Evolutionary conservation across 768 basidiomycete species (phyloP).

Genomic region (Lyophyllum atratum): DNA sequence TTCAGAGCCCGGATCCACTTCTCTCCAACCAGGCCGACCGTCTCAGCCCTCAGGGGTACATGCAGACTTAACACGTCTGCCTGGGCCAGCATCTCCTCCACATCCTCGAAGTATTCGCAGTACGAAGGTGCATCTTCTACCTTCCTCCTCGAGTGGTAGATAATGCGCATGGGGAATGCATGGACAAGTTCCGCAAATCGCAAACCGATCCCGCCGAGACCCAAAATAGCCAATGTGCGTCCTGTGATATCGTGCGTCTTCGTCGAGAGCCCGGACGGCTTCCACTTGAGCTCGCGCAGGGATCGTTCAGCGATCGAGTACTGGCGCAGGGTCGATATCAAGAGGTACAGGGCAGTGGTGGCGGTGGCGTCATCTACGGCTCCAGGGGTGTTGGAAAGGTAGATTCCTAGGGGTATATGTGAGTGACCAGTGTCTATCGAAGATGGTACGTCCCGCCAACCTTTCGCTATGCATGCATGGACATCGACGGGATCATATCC

Average conservation of each 20-base stretch:
- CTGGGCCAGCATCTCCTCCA: slow-evolving; percentile 64
- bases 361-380: slow-evolving; percentile 93
- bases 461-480: slow-evolving; percentile 66
- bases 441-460: slow-evolving; percentile 41
- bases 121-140: slow-evolving; percentile 63
- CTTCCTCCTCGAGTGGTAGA: slow-evolving; percentile 74
- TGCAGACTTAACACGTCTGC: slow-evolving; percentile 87
- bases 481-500: slow-evolving; percentile 92
- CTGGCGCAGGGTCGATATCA: slow-evolving; percentile 77
- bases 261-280: slow-evolving; percentile 46
- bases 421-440: background rate
- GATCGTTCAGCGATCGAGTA: slow-evolving; percentile 67
- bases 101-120: slow-evolving; percentile 71
- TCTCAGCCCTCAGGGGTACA: slow-evolving; percentile 77
- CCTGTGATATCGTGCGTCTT: slow-evolving; percentile 65
- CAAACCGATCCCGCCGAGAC: slow-evolving; percentile 76
- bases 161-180: slow-evolving; percentile 86
- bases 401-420: slow-evolving; percentile 52
- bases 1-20: slow-evolving; percentile 78
- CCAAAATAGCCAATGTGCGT: slow-evolving; percentile 72
- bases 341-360: slow-evolving; percentile 81
- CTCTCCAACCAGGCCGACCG: slow-evolving; percentile 72
- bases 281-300: slow-evolving; percentile 62
- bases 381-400: slow-evolving; percentile 85
- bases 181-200: slow-evolving; percentile 71